Percentiles rank a stretch among this genome's conserved stretches.
Evolutionary conservation across 2,329 filamentous ascomycete species (phyloP).

Genomic region (Penicillium sp.): DNA sequence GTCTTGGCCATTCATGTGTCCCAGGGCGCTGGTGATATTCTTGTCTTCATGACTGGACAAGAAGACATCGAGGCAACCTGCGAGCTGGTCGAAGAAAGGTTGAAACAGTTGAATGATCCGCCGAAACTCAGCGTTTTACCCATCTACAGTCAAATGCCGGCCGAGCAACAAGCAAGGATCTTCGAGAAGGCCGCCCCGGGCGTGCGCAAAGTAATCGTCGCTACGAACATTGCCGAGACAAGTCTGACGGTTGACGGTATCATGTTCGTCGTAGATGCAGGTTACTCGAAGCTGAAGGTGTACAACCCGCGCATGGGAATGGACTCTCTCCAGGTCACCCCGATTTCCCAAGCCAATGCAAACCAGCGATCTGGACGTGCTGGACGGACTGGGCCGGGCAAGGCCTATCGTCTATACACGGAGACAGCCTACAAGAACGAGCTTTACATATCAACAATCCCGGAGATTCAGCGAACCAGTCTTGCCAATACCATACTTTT

Average conservation of each 20-base stretch:
- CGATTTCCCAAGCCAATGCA: conserved; percentile 94
- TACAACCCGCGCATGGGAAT: conserved; percentile 99
- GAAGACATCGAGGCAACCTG: conserved; percentile 98
- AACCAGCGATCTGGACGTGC: conserved; percentile 91
- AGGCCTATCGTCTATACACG: conserved; percentile 90
- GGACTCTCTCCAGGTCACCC: conserved; percentile 97
- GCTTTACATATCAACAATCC: conserved; percentile 93
- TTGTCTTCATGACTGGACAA: conserved; percentile 99
- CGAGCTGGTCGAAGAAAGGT: conserved; percentile 81
- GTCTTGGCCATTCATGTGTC: conserved; percentile 94
- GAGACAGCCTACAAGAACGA: conserved; percentile 95
- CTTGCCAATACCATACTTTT: conserved; percentile 91
- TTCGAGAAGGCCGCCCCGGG: conserved; percentile 89
- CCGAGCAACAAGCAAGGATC: conserved; percentile 95
- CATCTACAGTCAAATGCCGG: conserved; percentile 99
- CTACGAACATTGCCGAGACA: conserved; percentile 97
- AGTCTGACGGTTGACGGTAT: conserved; percentile 98
- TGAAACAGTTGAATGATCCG: conserved; percentile 87
- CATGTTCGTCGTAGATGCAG: conserved; percentile 97
- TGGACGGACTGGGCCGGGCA: conserved; percentile 89
- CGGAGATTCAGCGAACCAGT: conserved; percentile 95
- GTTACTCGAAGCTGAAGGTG: conserved; percentile 96
- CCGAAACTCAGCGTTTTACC: conserved; percentile 92
- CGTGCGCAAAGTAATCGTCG: conserved; percentile 94
- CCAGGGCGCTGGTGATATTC: conserved; percentile 85